These are phyloP conservation scores for Colletotrichum ledebouriae DNA, from an alignment of 2,329 filamentous ascomycete genomes.

Conservation along the genomic window DNA sequence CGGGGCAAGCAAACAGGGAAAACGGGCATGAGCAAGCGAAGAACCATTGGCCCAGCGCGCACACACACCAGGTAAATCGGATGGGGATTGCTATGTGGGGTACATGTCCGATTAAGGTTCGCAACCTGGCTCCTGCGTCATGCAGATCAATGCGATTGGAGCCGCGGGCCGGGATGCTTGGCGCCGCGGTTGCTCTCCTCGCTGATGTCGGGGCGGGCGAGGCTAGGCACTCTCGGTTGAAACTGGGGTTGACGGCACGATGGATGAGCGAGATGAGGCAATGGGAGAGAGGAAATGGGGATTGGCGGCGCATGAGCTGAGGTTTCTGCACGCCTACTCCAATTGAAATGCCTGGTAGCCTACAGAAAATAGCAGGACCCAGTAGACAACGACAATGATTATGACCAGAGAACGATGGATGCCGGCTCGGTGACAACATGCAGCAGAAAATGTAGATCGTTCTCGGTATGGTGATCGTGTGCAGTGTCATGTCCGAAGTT, in stretches of 20 bases:
- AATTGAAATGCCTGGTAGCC: neutral
- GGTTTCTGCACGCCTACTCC: neutral
- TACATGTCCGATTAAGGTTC: conserved; percentile 42
- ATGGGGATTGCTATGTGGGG: conserved; percentile 33
- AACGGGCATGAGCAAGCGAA: conserved; percentile 18
- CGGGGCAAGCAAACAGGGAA: conserved; percentile 18
- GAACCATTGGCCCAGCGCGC: conserved; percentile 18
- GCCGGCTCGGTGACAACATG: no score
- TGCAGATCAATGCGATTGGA: conserved; percentile 41
- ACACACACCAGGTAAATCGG: neutral
- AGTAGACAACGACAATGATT: neutral
- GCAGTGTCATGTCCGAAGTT: neutral
- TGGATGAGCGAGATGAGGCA: conserved; percentile 29
- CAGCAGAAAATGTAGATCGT: no score
- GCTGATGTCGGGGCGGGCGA: conserved; percentile 25
- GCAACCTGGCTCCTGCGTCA: conserved; percentile 42
- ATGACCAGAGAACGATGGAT: neutral
- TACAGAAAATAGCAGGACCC: neutral
- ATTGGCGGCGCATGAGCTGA: conserved; percentile 25
- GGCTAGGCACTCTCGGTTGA: conserved; percentile 28
- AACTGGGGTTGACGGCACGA: conserved; percentile 22
- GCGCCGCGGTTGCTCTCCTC: conserved; percentile 33
- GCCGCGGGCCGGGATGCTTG: conserved; percentile 36
- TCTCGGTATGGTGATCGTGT: no score
- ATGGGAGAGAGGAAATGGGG: conserved; percentile 23